A percentile compares a stretch with the other conserved stretches of the same genome.
phyloP scores from a whole-genome alignment of 2,329 filamentous ascomycete genomes.

The Apiospora aurea region DNA sequence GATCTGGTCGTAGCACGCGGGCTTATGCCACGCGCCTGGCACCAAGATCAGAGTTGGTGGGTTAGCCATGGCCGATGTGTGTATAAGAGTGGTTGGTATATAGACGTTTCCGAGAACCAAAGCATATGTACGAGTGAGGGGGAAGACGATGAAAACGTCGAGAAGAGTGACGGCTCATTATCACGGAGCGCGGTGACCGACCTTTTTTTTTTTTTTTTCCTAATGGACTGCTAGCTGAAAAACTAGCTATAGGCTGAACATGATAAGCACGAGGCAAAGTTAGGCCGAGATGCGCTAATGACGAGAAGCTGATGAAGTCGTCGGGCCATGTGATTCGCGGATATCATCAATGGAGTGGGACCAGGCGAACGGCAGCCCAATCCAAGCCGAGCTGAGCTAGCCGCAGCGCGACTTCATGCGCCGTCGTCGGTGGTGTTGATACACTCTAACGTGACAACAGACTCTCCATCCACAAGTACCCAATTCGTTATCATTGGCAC shows the following conservation, averaged over 20 bases:
- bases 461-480: no score
- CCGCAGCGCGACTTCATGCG: not conserved
- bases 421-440: not conserved
- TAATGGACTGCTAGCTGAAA: not conserved
- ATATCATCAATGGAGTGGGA: not conserved
- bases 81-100: no score
- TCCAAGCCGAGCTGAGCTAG: not conserved
- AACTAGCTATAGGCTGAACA: not conserved
- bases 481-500: no score
- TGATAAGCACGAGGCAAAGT: slow-evolving; percentile 5
- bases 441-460: no score
- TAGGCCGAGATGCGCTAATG: slow-evolving; percentile 7
- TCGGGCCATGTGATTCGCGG: not conserved
- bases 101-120: not conserved
- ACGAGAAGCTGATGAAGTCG: not conserved
- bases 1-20: not conserved
- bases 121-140: not conserved
- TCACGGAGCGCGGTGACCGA: not conserved
- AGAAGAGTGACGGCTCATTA: not conserved
- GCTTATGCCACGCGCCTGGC: slow-evolving; percentile 10
- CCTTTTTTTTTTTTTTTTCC: no score
- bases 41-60: not conserved
- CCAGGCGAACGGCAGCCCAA: not conserved
- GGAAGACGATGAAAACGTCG: not conserved
- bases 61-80: not conserved